Conservation (phyloP, 2,329 filamentous ascomycete species). For the Sporothrix globosa region DNA sequence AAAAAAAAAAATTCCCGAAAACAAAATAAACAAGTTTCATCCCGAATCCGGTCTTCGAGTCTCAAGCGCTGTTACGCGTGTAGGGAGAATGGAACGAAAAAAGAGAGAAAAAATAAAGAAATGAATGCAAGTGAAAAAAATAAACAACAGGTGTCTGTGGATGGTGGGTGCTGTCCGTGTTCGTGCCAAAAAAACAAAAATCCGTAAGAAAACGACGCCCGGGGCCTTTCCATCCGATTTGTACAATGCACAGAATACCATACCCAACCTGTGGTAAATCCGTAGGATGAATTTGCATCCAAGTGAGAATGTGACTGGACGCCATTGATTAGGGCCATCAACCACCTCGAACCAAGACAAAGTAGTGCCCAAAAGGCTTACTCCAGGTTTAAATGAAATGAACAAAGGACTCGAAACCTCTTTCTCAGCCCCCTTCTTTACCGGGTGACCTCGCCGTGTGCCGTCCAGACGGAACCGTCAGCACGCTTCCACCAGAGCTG, state of each 20-base stretch:
- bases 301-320: neutral
- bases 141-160: neutral
- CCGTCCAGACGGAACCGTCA: constrained; percentile 36
- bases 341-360: neutral
- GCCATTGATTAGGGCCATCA: neutral
- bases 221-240: neutral
- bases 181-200: constrained; percentile 13
- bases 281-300: constrained; percentile 15
- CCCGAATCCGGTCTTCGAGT: constrained; percentile 9
- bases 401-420: neutral
- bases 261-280: neutral
- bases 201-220: neutral
- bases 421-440: neutral
- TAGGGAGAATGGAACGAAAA: constrained; percentile 20
- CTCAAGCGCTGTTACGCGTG: constrained; percentile 3
- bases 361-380: neutral
- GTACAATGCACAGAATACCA: neutral
- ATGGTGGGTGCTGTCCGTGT: neutral
- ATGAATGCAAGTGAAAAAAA: constrained; percentile 24
- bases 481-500: constrained; percentile 38
- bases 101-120: neutral
- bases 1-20: neutral
- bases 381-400: neutral
- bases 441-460: constrained; percentile 31
- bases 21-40: neutral